Conservation (phyloP, 2,329 filamentous ascomycete species). For the Fusarium domesticum region DNA sequence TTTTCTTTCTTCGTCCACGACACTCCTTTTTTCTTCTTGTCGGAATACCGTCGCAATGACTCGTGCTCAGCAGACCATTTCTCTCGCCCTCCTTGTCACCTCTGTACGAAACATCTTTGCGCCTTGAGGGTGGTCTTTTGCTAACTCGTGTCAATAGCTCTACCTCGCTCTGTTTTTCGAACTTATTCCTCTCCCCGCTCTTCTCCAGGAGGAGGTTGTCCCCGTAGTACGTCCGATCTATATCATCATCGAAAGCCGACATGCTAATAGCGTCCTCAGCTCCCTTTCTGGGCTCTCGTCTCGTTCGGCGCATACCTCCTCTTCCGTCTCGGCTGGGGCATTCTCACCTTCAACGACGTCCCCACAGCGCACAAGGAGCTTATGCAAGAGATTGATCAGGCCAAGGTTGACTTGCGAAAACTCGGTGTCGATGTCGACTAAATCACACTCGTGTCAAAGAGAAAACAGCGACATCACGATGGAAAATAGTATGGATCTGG, state of each 20-base stretch:
- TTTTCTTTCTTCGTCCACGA: slow-evolving; percentile 1
- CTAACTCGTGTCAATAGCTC: slow-evolving; percentile 59
- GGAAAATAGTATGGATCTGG: slow-evolving; percentile 21
- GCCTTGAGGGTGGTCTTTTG: too few relatives aligned
- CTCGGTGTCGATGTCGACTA: slow-evolving; percentile 78
- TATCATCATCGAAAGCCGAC: background rate
- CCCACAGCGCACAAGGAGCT: slow-evolving; percentile 87
- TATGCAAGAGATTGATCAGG: slow-evolving; percentile 77
- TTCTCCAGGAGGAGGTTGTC: slow-evolving; percentile 80
- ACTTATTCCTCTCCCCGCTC: slow-evolving; percentile 73
- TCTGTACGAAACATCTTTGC: slow-evolving; percentile 60
- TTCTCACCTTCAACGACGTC: slow-evolving; percentile 95
- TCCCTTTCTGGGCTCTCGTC: slow-evolving; percentile 90
- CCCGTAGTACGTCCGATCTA: slow-evolving; percentile 67
- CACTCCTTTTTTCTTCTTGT: background rate
- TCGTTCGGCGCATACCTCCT: slow-evolving; percentile 90
- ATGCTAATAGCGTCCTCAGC: slow-evolving; percentile 47
- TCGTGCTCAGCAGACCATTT: slow-evolving; percentile 88
- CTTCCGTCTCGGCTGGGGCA: slow-evolving; percentile 85
- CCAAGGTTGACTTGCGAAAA: slow-evolving; percentile 68
- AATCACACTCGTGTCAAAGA: slow-evolving; percentile 13
- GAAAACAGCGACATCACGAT: background rate
- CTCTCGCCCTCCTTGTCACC: slow-evolving; percentile 79
- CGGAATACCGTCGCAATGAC: slow-evolving; percentile 75
- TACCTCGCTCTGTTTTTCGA: slow-evolving; percentile 85